Base-by-base conservation (phyloP, 176 grass and related monocot species). In the Raddia guianensis region DNA sequence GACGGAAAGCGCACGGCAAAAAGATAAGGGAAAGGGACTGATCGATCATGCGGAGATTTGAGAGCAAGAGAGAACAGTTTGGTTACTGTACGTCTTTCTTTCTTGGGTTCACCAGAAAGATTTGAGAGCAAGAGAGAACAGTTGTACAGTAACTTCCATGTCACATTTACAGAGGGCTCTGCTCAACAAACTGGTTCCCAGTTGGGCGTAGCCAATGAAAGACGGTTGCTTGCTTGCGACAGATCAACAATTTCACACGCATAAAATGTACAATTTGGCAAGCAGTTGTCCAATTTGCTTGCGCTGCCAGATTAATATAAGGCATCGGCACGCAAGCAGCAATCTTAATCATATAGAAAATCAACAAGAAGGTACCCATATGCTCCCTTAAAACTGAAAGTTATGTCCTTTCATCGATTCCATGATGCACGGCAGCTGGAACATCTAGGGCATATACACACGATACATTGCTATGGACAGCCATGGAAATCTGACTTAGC, bases 351-450 rank as follows among this genome's bases (percentile, higher is more conserved):
- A 49, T 2, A 7, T 19, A 7, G 12, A 33, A 6, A 40, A 27
- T n/a, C 11, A 37, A 70, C 13, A 8, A 77, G 49, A 44, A 44
- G 50, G 18, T 40, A 40, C 48, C 54, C 16, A 70, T 5, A 45
- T 15, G 44, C 27, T 82, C 48, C 18, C 20, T 15, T 55, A 37
- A 40, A 19, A 9, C 16, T 70, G 47, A 79, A 73, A 75, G 19
- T 20, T 6, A 6, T 43, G 66, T 58, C 83, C 83, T 89, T 82
- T 77, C 83, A 86, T 89, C 83, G 66, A 82, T 73, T 82, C 83
- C 77, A 77, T 57, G 71, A 3, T 52, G 65, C 81, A 21, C 6
- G 60, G 82, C 78, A 67, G 58, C 43, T 59, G 77, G 33, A 89
- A 73, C 78, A 82, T 85, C 65, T 45, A 82, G 78, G 72, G 77